Evolutionary conservation across 2,329 filamentous ascomycete genomes (phyloP).

Genomic region (Pseudogymnoascus sp.): DNA sequence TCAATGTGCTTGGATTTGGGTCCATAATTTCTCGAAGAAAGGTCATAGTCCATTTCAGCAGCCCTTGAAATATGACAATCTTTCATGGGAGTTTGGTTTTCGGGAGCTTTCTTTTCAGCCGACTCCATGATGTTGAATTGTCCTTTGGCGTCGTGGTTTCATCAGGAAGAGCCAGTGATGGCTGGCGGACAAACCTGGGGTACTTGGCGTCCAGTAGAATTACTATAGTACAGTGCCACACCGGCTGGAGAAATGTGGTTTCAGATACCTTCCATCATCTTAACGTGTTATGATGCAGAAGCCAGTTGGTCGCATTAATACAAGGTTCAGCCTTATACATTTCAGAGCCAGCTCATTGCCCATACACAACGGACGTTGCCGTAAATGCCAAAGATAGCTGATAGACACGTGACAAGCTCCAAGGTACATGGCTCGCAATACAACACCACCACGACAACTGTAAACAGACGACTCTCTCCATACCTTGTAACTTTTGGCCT

Average conservation of each 20-base stretch:
- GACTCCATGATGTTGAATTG: constrained; percentile 5
- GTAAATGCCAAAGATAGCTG: not conserved
- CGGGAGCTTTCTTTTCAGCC: not conserved
- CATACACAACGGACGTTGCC: not conserved
- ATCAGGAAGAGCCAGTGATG: not conserved
- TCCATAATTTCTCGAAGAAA: not conserved
- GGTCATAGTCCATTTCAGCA: not conserved
- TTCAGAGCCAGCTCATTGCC: not conserved
- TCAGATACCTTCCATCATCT: not conserved
- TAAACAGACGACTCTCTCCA: not conserved
- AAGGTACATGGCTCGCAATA: constrained; percentile 2
- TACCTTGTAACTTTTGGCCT: not conserved
- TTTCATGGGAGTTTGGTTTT: constrained; percentile 25
- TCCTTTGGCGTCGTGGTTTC: not conserved
- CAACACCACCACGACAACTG: not conserved
- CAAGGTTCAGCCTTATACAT: constrained; percentile 6
- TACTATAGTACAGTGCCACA: not conserved
- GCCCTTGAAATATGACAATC: constrained; percentile 36
- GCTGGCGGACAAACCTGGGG: not conserved
- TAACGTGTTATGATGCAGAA: constrained; percentile 1
- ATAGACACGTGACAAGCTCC: not conserved
- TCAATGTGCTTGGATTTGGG: constrained; percentile 19
- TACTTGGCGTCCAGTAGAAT: not conserved
- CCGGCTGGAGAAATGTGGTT: not conserved
- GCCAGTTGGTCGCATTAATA: constrained; percentile 1